These are phyloP conservation scores for Hymenoscyphus repandus DNA, from an alignment of 2,329 filamentous ascomycete genomes.

Conservation along the genomic window DNA sequence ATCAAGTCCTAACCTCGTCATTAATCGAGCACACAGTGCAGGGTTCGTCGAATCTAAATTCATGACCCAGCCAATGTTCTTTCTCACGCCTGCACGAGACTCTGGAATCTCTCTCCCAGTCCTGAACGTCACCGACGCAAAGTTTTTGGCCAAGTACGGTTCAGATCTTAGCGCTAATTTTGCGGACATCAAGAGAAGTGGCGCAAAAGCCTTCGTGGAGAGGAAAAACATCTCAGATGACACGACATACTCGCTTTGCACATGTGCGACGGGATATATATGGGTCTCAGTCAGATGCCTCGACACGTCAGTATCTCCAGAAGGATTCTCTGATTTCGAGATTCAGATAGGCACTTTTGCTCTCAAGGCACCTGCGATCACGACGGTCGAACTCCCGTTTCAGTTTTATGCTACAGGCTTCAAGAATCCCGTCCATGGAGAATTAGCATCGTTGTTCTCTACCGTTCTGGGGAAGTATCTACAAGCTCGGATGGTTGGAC, in stretches of 20 bases:
- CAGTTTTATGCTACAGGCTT: conserved; percentile 10
- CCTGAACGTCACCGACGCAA: conserved; percentile 23
- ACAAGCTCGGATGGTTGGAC: conserved; percentile 22
- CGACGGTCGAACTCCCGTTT: conserved; percentile 22
- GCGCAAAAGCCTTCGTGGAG: conserved; percentile 23
- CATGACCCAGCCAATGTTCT: conserved; percentile 23
- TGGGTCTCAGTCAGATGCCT: conserved; percentile 19
- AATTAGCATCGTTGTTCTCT: conserved; percentile 21
- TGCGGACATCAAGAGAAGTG: conserved; percentile 24
- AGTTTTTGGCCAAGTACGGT: conserved; percentile 24
- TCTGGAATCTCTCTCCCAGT: conserved; percentile 25
- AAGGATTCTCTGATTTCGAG: conserved; percentile 17
- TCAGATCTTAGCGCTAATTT: conserved; percentile 26
- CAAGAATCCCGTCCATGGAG: conserved; percentile 11
- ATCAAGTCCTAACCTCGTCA: conserved; percentile 21
- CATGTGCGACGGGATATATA: conserved; percentile 28
- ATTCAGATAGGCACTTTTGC: conserved; percentile 27
- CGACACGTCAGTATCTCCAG: background rate
- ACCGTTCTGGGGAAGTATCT: conserved; percentile 25
- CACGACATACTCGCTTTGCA: conserved; percentile 22
- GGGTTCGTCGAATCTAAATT: conserved; percentile 13
- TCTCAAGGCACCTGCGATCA: conserved; percentile 21
- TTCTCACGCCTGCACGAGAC: conserved; percentile 20
- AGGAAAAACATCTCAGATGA: conserved; percentile 22
- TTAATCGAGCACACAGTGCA: conserved; percentile 20